Conservation (phyloP, 2,329 filamentous ascomycete genomes). For the Fusarium sp. region DNA sequence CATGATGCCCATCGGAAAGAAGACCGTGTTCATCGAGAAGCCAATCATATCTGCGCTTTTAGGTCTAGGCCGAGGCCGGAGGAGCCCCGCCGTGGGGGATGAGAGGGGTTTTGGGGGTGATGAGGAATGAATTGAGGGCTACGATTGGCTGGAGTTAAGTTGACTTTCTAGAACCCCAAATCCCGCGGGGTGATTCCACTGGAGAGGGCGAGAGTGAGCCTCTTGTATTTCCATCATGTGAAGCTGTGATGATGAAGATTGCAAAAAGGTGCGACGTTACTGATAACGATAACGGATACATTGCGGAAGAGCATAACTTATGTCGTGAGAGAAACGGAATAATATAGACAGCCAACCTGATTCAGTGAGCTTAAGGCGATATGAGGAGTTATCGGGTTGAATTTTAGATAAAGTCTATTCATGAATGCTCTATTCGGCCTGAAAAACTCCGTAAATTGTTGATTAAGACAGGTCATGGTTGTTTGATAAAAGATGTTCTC, state of each 20-base stretch:
- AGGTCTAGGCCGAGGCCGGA: slow-evolving; percentile 23
- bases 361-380: too few relatives aligned
- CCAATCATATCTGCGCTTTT: not conserved
- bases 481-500: too few relatives aligned
- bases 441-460: too few relatives aligned
- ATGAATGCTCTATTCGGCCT: too few relatives aligned
- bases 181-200: slow-evolving; percentile 26
- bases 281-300: rapidly evolving
- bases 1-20: slow-evolving; percentile 41
- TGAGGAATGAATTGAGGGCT: not conserved
- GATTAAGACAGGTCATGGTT: too few relatives aligned
- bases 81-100: slow-evolving; percentile 38
- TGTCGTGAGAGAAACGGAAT: too few relatives aligned
- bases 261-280: not conserved
- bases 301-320: too few relatives aligned
- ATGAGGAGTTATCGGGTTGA: too few relatives aligned
- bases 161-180: slow-evolving; percentile 19
- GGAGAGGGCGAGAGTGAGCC: not conserved
- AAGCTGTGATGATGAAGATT: not conserved
- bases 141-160: slow-evolving; percentile 2
- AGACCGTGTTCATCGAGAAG: slow-evolving; percentile 22
- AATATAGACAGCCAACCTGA: too few relatives aligned
- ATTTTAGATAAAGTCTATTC: too few relatives aligned
- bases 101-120: slow-evolving; percentile 26
- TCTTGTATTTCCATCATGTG: slow-evolving; percentile 4